Evolutionary conservation across 495 filamentous ascomycete species (phyloP).

Genomic region (Penicillium robsamsonii): DNA sequence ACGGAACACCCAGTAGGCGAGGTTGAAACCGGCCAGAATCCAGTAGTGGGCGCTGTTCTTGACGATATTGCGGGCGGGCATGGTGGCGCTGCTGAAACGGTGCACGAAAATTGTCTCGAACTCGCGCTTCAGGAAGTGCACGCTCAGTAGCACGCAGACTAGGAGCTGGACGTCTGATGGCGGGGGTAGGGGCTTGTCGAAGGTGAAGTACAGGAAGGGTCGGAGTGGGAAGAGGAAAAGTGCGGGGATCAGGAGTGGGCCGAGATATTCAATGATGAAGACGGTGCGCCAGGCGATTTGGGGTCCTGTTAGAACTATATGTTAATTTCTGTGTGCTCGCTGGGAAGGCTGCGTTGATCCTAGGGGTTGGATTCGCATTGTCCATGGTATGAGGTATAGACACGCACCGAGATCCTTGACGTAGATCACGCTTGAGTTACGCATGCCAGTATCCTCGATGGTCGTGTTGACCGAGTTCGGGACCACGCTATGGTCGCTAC

Average conservation of each 20-base stretch:
- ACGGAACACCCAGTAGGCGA: conserved; percentile 81
- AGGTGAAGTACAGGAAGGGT: conserved; percentile 67
- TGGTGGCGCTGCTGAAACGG: conserved; percentile 90
- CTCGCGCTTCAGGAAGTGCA: conserved; percentile 95
- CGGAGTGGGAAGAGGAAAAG: conserved; percentile 67
- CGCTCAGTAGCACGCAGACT: conserved; percentile 63
- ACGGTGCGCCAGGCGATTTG: conserved; percentile 94
- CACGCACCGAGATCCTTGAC: conserved; percentile 89
- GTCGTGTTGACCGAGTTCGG: conserved; percentile 66
- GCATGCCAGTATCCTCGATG: conserved; percentile 61
- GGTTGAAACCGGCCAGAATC: conserved; percentile 75
- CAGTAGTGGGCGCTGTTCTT: conserved; percentile 93
- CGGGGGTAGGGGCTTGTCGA: conserved; percentile 44
- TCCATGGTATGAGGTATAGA: neutral
- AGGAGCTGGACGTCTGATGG: conserved; percentile 68
- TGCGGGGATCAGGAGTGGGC: conserved; percentile 88
- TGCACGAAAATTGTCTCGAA: conserved; percentile 92
- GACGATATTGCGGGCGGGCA: conserved; percentile 84
- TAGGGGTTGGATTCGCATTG: neutral
- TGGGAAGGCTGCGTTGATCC: neutral
- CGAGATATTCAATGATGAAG: conserved; percentile 91
- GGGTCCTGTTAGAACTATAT: conserved; percentile 54
- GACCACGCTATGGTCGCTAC: conserved; percentile 64
- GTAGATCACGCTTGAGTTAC: conserved; percentile 67
- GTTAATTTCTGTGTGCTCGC: conserved; percentile 8